Evolutionary conservation across 2,329 filamentous ascomycete species (phyloP).

Genomic region (Westerdykella ornata): DNA sequence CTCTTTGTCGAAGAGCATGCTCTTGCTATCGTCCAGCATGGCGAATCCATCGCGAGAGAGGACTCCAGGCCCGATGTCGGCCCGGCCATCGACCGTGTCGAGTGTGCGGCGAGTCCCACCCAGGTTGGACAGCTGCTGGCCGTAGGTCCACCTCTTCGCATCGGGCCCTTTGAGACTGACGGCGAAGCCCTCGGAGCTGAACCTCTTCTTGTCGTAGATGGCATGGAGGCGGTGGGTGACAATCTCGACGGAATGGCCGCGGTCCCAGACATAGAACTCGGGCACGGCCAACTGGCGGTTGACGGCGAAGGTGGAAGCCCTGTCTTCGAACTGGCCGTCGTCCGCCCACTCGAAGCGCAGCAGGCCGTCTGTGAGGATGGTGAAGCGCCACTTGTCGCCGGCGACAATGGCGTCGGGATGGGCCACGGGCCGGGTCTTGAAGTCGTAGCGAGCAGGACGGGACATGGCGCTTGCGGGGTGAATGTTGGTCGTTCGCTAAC

Average conservation of each 20-base stretch:
- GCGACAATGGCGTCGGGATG: constrained; percentile 42
- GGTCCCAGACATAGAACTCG: constrained; percentile 45
- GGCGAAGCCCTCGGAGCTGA: constrained; percentile 47
- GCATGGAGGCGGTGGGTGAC: constrained; percentile 51
- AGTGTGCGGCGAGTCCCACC: constrained; percentile 50
- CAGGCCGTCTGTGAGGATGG: constrained; percentile 50
- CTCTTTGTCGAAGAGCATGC: constrained; percentile 51
- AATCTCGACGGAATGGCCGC: constrained; percentile 47
- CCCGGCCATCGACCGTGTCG: constrained; percentile 48
- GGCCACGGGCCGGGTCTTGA: constrained; percentile 42
- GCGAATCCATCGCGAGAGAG: constrained; percentile 48
- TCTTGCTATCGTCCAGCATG: constrained; percentile 48
- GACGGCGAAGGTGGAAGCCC: constrained; percentile 56
- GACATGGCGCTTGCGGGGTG: constrained; percentile 18
- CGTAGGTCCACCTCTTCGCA: constrained; percentile 48
- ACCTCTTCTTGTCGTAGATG: constrained; percentile 53
- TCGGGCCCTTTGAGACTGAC: constrained; percentile 43
- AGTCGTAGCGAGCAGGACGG: constrained; percentile 37
- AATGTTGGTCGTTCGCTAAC: neutral
- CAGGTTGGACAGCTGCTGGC: constrained; percentile 36
- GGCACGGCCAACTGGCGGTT: constrained; percentile 47
- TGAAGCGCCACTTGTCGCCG: constrained; percentile 53
- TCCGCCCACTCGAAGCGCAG: constrained; percentile 57
- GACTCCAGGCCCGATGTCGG: constrained; percentile 47
- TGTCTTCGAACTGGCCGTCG: constrained; percentile 56